These are phyloP conservation scores for Fusarium sambucinum DNA, from an alignment of 2,329 filamentous ascomycete genomes.

Conservation along the genomic window DNA sequence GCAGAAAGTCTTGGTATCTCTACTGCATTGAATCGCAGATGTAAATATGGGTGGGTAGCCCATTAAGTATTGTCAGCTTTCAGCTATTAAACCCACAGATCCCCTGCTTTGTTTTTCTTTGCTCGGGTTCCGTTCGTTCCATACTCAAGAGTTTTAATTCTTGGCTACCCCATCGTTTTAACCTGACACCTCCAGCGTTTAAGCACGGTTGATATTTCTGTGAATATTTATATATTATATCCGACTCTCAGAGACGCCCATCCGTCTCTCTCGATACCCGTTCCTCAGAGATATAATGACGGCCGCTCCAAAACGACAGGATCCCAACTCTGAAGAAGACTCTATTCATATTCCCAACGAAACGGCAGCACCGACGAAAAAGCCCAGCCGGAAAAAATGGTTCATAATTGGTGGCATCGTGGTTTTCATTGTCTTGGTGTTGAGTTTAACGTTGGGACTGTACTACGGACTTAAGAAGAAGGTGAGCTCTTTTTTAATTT, in stretches of 20 bases:
- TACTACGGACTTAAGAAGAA: constrained; percentile 40
- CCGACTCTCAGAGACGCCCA: constrained; percentile 12
- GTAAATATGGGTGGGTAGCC: neutral
- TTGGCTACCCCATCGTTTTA: neutral
- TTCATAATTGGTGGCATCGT: constrained; percentile 19
- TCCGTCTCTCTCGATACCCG: constrained; percentile 2
- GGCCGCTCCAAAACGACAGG: constrained; percentile 13
- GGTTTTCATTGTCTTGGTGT: constrained; percentile 18
- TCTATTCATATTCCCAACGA: constrained; percentile 6
- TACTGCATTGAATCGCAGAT: neutral
- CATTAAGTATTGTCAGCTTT: neutral
- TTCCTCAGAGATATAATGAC: constrained; percentile 13
- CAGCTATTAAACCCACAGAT: neutral
- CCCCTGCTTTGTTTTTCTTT: neutral
- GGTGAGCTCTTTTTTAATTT: constrained; percentile 21
- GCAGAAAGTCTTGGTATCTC: constrained; percentile 16
- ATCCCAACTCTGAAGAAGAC: constrained; percentile 21
- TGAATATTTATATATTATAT: neutral
- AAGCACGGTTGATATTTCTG: neutral
- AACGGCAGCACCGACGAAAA: neutral
- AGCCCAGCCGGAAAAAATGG: constrained; percentile 28
- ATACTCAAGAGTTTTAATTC: neutral
- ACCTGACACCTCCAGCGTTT: neutral
- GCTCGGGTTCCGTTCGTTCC: neutral
- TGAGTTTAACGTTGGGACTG: constrained; percentile 38